phyloP scores from a whole-genome alignment of 257 asterid genomes.

The Haberlea rhodopensis region DNA sequence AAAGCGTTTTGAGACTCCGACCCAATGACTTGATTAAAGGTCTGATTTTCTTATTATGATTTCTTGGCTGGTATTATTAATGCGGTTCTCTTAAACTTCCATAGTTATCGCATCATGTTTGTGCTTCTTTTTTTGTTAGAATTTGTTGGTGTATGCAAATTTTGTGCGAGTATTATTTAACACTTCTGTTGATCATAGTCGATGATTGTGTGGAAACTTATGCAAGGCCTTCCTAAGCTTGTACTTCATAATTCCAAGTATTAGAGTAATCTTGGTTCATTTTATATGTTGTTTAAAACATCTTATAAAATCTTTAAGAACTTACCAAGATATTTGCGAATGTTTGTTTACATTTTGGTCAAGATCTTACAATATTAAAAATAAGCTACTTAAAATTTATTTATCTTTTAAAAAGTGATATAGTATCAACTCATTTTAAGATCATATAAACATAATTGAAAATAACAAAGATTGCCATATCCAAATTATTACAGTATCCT shows the following conservation, averaged over 20 bases:
- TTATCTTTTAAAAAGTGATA: not conserved
- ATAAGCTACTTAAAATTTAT: not conserved
- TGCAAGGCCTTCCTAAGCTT: not conserved
- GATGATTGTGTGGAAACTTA: not conserved
- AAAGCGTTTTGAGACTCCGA: slow-evolving; percentile 63
- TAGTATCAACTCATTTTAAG: not conserved
- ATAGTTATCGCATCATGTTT: slow-evolving; percentile 1
- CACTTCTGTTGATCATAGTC: slow-evolving; percentile 1
- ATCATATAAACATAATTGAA: no score
- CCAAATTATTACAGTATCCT: not conserved
- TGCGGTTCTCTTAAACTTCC: slow-evolving; percentile 16
- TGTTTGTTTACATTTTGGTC: not conserved
- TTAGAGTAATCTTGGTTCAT: slow-evolving; percentile 1
- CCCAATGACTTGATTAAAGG: slow-evolving; percentile 43
- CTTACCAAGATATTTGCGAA: not conserved
- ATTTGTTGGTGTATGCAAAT: not conserved
- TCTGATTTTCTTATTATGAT: slow-evolving; percentile 12
- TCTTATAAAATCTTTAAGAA: not conserved
- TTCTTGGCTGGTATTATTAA: slow-evolving; percentile 10
- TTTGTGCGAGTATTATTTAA: slow-evolving; percentile 6
- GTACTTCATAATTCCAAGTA: not conserved
- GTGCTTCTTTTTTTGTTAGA: not conserved
- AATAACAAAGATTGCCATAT: not conserved
- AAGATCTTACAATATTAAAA: no score
- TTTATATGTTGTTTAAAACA: not conserved